Evolutionary conservation across 768 basidiomycete species (phyloP).

Genomic region (Lyophyllum atratum): DNA sequence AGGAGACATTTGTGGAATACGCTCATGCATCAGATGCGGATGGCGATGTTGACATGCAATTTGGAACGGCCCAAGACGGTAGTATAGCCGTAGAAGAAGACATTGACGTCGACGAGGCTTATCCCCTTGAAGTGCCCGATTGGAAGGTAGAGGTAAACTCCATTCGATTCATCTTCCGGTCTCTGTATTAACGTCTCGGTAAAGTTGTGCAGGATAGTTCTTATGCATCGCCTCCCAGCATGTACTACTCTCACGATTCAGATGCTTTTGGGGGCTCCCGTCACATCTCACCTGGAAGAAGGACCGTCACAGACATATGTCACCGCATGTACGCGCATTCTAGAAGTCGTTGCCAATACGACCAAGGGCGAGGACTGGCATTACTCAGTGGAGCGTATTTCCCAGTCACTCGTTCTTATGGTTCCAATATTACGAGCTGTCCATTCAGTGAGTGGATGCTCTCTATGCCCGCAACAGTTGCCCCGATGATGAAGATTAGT

Average conservation of each 20-base stretch:
- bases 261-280: conserved; percentile 42
- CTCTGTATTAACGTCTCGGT: conserved; percentile 6
- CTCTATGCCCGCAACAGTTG: background rate
- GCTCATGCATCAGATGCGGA: conserved; percentile 22
- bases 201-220: conserved; percentile 61
- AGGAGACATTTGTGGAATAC: conserved; percentile 5
- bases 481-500: conserved; percentile 33
- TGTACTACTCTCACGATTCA: conserved; percentile 51
- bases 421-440: conserved; percentile 34
- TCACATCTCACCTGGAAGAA: conserved; percentile 21
- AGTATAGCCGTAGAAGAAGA: background rate
- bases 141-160: conserved; percentile 58
- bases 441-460: conserved; percentile 39
- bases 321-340: conserved; percentile 41
- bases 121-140: conserved; percentile 40
- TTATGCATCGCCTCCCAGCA: conserved; percentile 51
- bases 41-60: conserved; percentile 36
- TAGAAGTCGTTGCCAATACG: conserved; percentile 46
- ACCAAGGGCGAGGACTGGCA: conserved; percentile 32
- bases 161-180: background rate
- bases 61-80: background rate
- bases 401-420: conserved; percentile 40
- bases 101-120: conserved; percentile 23
- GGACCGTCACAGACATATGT: conserved; percentile 37
- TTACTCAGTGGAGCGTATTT: conserved; percentile 31